Base-by-base conservation (phyloP, 805 yeast species). In the Metschnikowia sp. region DNA sequence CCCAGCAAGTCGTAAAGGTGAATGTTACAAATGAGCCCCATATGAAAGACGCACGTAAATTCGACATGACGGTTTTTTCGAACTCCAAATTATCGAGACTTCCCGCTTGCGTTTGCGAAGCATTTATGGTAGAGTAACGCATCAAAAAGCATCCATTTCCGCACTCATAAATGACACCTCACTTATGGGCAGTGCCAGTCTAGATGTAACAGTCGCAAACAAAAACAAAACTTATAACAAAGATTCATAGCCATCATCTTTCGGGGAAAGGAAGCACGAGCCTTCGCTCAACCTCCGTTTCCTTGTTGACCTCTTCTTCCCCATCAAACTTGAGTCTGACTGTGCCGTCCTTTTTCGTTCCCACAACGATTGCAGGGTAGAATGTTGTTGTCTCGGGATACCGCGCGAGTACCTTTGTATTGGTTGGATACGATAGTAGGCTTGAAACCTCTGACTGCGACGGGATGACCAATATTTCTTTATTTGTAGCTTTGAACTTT, bases 311-410 rank as follows among this genome's bases (percentile, higher is more conserved):
- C 59, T 94, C 99, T 62, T 94, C 99, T 63, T 94, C 99, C 9
- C 98, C 99, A 55, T 92, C 98, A 60, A 94, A 94, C 59, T 81
- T 80, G 47, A 94, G 72, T 53, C 89, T 70, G 53, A 96, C 92
- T 10, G 76, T 78, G 0, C 91, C 90, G 53, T 85, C 91, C 54
- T 87, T 75, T 44, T 81, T 82, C 40, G 79, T 75, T 0, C 95
- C 91, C 22, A 83, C 83, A 2, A 94, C 97, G 42, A 87, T 88
- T 0, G 99, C 99, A 3, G 95, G 88, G 59, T 94, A 94, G 59
- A 94, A 94, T 0, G 98, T 91, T 0, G 99, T 94, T 0, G 99
- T 94, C 57, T 94, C 99, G 1, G 99, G 99, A 59, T 94, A 94
- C 58, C 96, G 77, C 0, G 97, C 99, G 49, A 94, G 72, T 3